phyloP scores from a whole-genome alignment of 208 protist genomes.

The Wallacemonas collosoma region DNA sequence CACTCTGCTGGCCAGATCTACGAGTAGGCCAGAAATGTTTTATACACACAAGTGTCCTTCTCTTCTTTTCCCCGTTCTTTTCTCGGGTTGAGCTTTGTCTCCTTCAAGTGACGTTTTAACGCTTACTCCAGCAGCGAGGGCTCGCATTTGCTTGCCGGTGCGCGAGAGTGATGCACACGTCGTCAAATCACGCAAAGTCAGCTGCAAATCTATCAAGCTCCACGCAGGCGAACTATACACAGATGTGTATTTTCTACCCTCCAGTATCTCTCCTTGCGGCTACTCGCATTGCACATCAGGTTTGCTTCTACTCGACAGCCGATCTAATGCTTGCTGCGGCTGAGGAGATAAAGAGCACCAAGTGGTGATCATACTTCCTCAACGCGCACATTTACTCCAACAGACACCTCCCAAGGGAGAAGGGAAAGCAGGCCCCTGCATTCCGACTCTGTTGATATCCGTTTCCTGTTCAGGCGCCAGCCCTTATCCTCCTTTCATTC shows the following conservation, averaged over 20 bases:
- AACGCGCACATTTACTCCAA: no score
- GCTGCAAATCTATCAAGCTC: not conserved
- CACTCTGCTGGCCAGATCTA: slow-evolving; percentile 85
- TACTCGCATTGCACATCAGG: no score
- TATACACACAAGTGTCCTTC: not conserved
- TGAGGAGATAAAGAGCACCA: no score
- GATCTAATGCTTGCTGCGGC: no score
- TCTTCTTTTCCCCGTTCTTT: slow-evolving; percentile 3
- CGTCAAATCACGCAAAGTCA: slow-evolving; percentile 4
- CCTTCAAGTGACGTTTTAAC: not conserved
- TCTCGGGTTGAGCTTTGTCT: not conserved
- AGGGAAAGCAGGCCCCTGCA: no score
- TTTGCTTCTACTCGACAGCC: no score
- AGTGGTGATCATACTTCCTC: no score
- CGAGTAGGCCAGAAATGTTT: slow-evolving; percentile 39
- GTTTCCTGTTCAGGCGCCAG: not conserved
- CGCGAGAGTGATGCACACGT: not conserved
- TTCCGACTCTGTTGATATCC: no score
- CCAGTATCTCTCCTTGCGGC: no score
- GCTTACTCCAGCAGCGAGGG: not conserved
- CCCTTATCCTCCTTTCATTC: not conserved
- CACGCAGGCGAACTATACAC: no score
- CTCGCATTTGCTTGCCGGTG: not conserved
- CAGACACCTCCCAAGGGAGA: no score
- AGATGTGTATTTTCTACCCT: not conserved